Evolutionary conservation across 2,329 filamentous ascomycete species (phyloP), one percentile per base, ranked within the genome.

Genomic region (Botrytis hyacinthi): DNA sequence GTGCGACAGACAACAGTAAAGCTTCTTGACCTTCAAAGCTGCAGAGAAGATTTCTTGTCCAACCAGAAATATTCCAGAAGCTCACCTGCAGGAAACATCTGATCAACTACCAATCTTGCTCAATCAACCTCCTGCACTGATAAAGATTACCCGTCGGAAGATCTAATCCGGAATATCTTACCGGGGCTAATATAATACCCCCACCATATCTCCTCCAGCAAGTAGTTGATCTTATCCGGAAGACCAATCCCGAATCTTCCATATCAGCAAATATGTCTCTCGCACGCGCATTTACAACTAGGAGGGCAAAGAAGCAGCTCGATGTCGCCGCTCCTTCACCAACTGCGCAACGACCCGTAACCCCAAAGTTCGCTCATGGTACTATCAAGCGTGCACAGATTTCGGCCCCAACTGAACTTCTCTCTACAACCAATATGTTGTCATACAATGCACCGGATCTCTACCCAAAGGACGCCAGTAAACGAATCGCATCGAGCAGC

Each of bases 391-490:
- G 65, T 35, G 82, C 87, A 81, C 91, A 94, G 85, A 99, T 99
- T 81, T 99, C 96, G 1, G 89, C 87, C 4, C 96, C 96, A 0
- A 87, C 97, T 71, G 91, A 94, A 82, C 87, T 99, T 76, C 86
- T 98, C 67, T 97, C 96, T 74, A 97, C 95, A 8, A 98, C 96
- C 78, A 99, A 98, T 83, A 94, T 97, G 88, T 91, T 98, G 72
- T 94, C 94, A 12, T 97, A 97, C 87, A 95, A 95, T 81, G 95
- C 96, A 16, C 95, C 95, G 69, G 92, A 98, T 81, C 90, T 98
- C 75, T 85, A 85, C 62, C 82, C 80, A 68, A 61, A 62, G 40
- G 44, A 70, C 48, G 54, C 35, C 26, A 44, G 59, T 54, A 48
- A 46, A 37, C 61, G 70, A 54, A 57, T 51, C 2, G 37, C 54